These are phyloP conservation scores for Phytophthora pseudosyringae DNA, from an alignment of 352 stramenopile genomes.

Conservation along the genomic window DNA sequence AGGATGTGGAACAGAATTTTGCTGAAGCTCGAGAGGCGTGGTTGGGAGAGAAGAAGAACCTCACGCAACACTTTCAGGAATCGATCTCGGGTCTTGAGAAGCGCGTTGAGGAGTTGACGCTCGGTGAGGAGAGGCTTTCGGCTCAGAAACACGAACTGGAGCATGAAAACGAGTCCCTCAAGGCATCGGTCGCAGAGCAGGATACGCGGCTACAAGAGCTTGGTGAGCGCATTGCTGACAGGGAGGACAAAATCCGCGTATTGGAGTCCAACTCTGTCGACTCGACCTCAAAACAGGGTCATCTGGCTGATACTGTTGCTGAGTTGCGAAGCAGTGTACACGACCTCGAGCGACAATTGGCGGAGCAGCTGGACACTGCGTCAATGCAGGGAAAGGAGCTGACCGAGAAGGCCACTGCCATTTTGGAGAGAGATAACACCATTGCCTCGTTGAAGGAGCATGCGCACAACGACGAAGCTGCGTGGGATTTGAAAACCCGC, in stretches of 20 bases:
- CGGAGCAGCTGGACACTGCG: slow-evolving; percentile 16
- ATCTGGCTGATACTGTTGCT: slow-evolving; percentile 20
- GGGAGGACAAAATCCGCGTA: slow-evolving; percentile 24
- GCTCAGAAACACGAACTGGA: slow-evolving; percentile 27
- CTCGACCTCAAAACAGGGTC: slow-evolving; percentile 14
- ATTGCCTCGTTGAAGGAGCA: slow-evolving; percentile 33
- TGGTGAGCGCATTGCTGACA: slow-evolving; percentile 19
- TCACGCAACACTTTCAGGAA: slow-evolving; percentile 21
- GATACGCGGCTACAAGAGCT: slow-evolving; percentile 23
- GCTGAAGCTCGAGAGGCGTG: slow-evolving; percentile 22
- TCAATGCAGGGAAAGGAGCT: slow-evolving; percentile 28
- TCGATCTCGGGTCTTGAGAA: slow-evolving; percentile 30
- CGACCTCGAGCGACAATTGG: slow-evolving; percentile 29
- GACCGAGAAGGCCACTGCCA: slow-evolving; percentile 9
- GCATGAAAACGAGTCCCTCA: slow-evolving; percentile 25
- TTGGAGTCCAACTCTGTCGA: slow-evolving; percentile 20
- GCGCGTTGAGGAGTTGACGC: slow-evolving; percentile 21
- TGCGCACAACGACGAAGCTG: slow-evolving; percentile 23
- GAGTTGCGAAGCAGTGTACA: slow-evolving; percentile 20
- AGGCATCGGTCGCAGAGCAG: slow-evolving; percentile 18
- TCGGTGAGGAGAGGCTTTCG: slow-evolving; percentile 14
- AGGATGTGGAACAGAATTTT: slow-evolving; percentile 30
- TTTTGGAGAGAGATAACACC: slow-evolving; percentile 24
- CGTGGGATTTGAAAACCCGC: slow-evolving; percentile 21
- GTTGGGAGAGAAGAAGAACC: slow-evolving; percentile 29